Conservation (phyloP, 2,329 filamentous ascomycete species). For the Acrodontium crateriforme region DNA sequence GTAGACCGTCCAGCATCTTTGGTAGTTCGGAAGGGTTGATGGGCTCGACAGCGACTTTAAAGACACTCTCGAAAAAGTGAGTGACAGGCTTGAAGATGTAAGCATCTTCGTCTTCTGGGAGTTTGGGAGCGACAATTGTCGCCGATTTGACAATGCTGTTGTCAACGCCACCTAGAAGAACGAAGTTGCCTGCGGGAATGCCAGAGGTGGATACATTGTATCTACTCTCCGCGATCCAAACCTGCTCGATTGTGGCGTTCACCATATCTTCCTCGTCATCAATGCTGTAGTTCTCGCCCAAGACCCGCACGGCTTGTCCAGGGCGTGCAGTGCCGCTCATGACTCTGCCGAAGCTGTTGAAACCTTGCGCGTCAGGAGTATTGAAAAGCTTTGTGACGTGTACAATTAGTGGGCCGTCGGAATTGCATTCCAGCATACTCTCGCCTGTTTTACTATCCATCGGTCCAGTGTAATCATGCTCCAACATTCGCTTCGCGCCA, state of each 20-base stretch:
- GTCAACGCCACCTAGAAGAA: conserved; percentile 82
- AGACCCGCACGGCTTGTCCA: conserved; percentile 70
- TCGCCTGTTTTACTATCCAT: conserved; percentile 66
- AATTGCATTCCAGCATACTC: conserved; percentile 69
- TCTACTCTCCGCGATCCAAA: conserved; percentile 80
- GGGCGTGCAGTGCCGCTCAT: conserved; percentile 81
- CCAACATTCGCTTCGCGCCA: conserved; percentile 60
- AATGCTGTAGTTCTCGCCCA: conserved; percentile 89
- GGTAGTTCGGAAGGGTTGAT: conserved; percentile 96
- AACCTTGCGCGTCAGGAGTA: conserved; percentile 76
- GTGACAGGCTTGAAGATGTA: conserved; percentile 89
- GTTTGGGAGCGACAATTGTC: conserved; percentile 66
- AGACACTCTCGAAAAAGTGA: conserved; percentile 93
- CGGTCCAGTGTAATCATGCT: conserved; percentile 86
- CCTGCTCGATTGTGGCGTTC: conserved; percentile 66
- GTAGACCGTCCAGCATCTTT: conserved; percentile 94
- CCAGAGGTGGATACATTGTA: conserved; percentile 89
- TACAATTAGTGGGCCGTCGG: conserved; percentile 81
- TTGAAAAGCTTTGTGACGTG: conserved; percentile 91
- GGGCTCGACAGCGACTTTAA: conserved; percentile 95
- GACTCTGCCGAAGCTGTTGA: conserved; percentile 80
- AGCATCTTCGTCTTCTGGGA: conserved; percentile 78
- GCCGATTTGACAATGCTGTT: conserved; percentile 98
- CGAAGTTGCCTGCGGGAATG: conserved; percentile 85
- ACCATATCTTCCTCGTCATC: conserved; percentile 98